A percentile compares a stretch with the other conserved stretches of the same genome.
Evolutionary conservation across 192 early-diverging fungal genomes (phyloP).

Genomic region (Haplosporangium gracile): DNA sequence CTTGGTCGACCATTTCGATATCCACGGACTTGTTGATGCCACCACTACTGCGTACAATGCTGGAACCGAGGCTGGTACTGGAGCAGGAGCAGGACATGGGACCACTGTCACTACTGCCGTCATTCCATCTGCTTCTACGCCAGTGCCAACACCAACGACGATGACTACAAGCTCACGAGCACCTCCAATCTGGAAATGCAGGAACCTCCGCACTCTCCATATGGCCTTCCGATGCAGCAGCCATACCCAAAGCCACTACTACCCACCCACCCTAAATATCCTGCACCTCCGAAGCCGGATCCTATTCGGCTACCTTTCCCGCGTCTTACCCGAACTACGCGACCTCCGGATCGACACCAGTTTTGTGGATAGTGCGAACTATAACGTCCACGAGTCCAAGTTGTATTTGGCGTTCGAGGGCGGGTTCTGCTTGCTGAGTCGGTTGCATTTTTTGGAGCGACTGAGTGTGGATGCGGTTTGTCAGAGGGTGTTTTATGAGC

Average conservation of each 20-base stretch:
- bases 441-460: background rate
- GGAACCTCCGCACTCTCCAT: background rate
- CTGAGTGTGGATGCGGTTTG: background rate
- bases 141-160: background rate
- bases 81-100: background rate
- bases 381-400: background rate
- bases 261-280: background rate
- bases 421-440: background rate
- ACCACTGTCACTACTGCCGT: background rate
- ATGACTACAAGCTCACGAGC: no score
- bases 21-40: background rate
- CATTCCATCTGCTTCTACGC: background rate
- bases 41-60: background rate
- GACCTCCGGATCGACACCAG: background rate
- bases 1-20: slow-evolving; percentile 5
- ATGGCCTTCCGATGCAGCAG: background rate
- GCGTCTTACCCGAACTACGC: background rate
- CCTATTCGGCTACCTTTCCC: background rate
- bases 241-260: background rate
- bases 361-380: background rate
- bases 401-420: background rate
- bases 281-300: background rate
- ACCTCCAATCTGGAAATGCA: background rate
- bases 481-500: background rate
- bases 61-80: background rate